Percentiles rank a stretch among this genome's conserved stretches.
These are phyloP conservation scores for Kalaharituber pfeilii DNA, from an alignment of 2,329 filamentous ascomycete species.

Conservation along the genomic window DNA sequence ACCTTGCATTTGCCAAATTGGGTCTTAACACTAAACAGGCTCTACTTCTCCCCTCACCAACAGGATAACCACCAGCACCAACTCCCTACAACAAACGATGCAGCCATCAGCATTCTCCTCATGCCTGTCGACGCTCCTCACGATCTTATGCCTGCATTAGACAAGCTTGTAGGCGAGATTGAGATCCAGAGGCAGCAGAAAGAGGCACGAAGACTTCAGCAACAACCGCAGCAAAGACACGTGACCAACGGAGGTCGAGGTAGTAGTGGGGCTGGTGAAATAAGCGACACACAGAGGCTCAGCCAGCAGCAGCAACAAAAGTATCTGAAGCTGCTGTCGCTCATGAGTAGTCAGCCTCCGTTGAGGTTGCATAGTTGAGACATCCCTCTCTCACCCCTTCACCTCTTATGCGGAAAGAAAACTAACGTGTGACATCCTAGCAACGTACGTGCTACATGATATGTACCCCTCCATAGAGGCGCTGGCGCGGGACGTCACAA, in stretches of 20 bases:
- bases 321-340: not conserved
- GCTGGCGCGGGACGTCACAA: not conserved
- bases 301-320: not conserved
- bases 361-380: not conserved
- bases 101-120: not conserved
- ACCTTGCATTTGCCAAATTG: no score
- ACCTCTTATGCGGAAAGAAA: not conserved
- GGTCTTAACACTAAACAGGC: no score
- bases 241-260: no score
- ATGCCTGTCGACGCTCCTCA: not conserved
- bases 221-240: no score
- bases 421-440: not conserved
- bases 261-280: no score
- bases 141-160: not conserved
- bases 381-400: not conserved
- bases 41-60: not conserved
- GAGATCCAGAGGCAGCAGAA: not conserved
- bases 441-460: not conserved
- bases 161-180: not conserved
- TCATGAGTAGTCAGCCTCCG: not conserved
- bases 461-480: not conserved
- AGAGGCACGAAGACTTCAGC: not conserved
- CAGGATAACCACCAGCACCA: no score
- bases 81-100: not conserved
- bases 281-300: no score